Base-by-base conservation (phyloP, 2,329 filamentous ascomycete species). In the Colletotrichum musae region DNA sequence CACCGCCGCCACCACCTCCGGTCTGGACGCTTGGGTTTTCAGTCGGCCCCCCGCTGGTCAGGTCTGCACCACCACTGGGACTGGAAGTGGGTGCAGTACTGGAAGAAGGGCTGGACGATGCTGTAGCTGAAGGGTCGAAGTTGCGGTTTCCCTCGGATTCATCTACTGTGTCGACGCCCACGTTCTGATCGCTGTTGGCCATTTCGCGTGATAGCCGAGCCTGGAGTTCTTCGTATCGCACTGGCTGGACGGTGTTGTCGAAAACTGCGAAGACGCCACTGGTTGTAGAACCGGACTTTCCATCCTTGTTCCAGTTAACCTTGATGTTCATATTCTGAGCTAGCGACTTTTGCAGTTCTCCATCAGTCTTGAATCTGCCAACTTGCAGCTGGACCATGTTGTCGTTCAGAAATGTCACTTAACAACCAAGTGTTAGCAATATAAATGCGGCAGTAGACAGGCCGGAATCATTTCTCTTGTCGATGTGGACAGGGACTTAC, bases 231-330 rank as follows among this genome's bases (percentile, higher is more conserved):
- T 6, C 10, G 41, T 43, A 43, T n/a, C 10, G 10, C 41, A 43
- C 41, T 43, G 7, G 16, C 21, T 9, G 32, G 32, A 6, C 16
- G 21, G 9, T 2, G 56, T 48, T 51, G 32, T 57, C 16, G 13
- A 24, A 48, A 15, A 70, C 47, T 10, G 67, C 45, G 28, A 68
- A 69, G 6, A 65, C 28, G 3, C 61, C 48, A 47, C 66, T 69
- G 16, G 16, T 45, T 13, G 61, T 66, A 16, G 43, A 58, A n/a
- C 61, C 48, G 10, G 53, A 12, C 41, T n/a, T 18, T 2, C 28
- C 32, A 7, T 13, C 26, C 13, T n/a, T 41, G 12, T 6, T 36
- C 64, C 64, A 67, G 6, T 48, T 3, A 21, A 67, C 32, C 21
- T 41, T 12, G 16, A 67, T 39, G 7, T 54, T 47, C 65, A 68